Conservation (phyloP, 805 yeast species). For the Wickerhamiella australiensis region DNA sequence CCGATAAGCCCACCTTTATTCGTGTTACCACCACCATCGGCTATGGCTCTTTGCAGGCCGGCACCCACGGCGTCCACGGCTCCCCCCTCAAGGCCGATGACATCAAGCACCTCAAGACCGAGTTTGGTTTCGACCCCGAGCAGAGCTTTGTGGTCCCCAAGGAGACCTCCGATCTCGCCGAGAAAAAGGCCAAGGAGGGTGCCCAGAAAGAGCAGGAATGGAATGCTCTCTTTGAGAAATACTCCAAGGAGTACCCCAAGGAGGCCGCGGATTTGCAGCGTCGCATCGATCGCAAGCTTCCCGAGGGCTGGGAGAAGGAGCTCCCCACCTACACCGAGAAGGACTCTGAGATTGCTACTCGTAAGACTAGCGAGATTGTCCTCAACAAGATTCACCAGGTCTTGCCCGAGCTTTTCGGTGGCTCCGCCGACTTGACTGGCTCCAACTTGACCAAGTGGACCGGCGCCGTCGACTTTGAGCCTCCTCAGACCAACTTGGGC, state of each 20-base stretch:
- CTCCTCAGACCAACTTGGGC: constrained; percentile 68
- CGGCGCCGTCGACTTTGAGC: constrained; percentile 84
- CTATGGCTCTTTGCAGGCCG: constrained; percentile 73
- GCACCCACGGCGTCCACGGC: constrained; percentile 92
- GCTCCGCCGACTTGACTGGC: constrained; percentile 96
- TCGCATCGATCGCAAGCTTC: constrained; percentile 66
- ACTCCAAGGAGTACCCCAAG: constrained; percentile 59
- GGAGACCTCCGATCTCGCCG: constrained; percentile 67
- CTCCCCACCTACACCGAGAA: constrained; percentile 69
- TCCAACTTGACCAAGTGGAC: constrained; percentile 88
- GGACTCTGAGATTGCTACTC: constrained; percentile 81
- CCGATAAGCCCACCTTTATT: constrained; percentile 80
- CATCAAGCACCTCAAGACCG: constrained; percentile 68
- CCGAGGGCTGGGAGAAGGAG: constrained; percentile 63
- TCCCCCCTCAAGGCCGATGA: constrained; percentile 92
- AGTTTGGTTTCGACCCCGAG: constrained; percentile 80
- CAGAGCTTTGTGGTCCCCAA: constrained; percentile 67
- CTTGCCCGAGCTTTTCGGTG: constrained; percentile 87
- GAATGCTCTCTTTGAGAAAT: constrained; percentile 51
- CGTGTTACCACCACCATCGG: constrained; percentile 87
- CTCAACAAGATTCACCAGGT: constrained; percentile 47
- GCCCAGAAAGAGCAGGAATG: constrained; percentile 61
- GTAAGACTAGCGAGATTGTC: constrained; percentile 83
- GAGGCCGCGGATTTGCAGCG: constrained; percentile 68
- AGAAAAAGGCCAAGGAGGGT: constrained; percentile 45